Conservation (phyloP, 1,284 basidiomycete genomes). For the Malassezia sympodialis region DNA sequence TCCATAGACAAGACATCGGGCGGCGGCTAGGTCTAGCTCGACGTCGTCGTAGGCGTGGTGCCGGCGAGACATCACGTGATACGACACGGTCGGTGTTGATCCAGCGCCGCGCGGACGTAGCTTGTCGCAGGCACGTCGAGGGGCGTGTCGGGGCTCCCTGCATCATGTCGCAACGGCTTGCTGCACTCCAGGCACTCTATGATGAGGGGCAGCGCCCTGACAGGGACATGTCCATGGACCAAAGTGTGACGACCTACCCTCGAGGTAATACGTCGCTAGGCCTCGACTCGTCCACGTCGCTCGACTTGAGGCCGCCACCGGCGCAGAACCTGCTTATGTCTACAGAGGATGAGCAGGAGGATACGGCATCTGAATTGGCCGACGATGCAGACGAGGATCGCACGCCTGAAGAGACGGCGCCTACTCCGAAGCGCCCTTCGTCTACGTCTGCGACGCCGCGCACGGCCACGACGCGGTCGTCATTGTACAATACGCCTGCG, state of each 20-base stretch:
- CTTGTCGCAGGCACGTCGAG: not conserved
- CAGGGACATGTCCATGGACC: constrained; percentile 9
- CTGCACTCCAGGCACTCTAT: constrained; percentile 15
- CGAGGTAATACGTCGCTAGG: not conserved
- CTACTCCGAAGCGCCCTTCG: not conserved
- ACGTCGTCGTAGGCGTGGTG: too few relatives aligned
- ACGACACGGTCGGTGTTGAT: constrained; percentile 2
- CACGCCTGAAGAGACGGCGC: not conserved
- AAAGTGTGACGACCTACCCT: constrained; percentile 6
- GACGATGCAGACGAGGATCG: not conserved
- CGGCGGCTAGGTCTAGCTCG: too few relatives aligned
- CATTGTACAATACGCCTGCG: not conserved
- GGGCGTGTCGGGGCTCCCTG: not conserved
- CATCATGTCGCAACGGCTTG: constrained; percentile 12
- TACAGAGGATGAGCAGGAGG: not conserved
- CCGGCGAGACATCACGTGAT: not conserved
- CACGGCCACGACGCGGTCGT: not conserved
- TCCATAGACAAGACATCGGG: too few relatives aligned
- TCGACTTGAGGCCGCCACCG: not conserved
- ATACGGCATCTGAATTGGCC: not conserved
- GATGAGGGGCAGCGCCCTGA: not conserved
- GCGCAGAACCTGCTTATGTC: constrained; percentile 1
- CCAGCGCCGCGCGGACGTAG: not conserved
- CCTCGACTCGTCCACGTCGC: constrained; percentile 7
- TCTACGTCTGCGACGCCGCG: not conserved